Percentiles rank a stretch among this genome's conserved stretches.
phyloP scores from a whole-genome alignment of 106 monocot genomes.

The Agapanthus africanus region DNA sequence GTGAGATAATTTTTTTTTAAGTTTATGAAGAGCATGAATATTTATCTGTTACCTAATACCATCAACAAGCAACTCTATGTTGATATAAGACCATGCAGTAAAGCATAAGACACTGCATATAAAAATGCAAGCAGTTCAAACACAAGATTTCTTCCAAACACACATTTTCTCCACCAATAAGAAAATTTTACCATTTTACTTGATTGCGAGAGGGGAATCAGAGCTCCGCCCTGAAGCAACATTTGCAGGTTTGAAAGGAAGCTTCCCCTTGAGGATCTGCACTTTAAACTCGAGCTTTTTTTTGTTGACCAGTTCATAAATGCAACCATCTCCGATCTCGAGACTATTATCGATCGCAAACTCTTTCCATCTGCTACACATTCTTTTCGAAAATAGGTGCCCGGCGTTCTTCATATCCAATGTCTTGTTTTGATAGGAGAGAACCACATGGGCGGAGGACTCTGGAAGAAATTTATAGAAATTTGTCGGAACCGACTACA shows the following conservation, averaged over 20 bases:
- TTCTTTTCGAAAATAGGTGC: constrained; percentile 3
- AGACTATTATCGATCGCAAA: too few relatives aligned
- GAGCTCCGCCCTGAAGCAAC: not conserved
- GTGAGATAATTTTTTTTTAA: too few relatives aligned
- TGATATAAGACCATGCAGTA: too few relatives aligned
- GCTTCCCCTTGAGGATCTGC: constrained; percentile 21
- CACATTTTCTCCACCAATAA: too few relatives aligned
- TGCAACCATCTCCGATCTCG: constrained; percentile 30
- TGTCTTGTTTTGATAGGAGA: constrained; percentile 6
- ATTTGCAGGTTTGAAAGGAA: constrained; percentile 4
- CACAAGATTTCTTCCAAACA: too few relatives aligned
- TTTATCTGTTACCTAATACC: too few relatives aligned
- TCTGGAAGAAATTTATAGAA: constrained; percentile 18
- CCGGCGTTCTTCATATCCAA: constrained; percentile 27
- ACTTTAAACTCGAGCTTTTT: constrained; percentile 27
- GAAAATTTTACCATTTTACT: too few relatives aligned
- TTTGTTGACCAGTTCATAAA: constrained; percentile 31
- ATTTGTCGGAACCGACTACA: constrained; percentile 16
- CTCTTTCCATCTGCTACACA: constrained; percentile 17
- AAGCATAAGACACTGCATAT: too few relatives aligned
- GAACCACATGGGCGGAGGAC: not conserved
- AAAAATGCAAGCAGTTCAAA: too few relatives aligned
- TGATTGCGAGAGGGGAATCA: not conserved
- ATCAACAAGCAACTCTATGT: too few relatives aligned
- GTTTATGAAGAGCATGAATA: too few relatives aligned